Evolutionary conservation across 2,329 filamentous ascomycete species (phyloP).

Genomic region (Colletotrichum sojae): DNA sequence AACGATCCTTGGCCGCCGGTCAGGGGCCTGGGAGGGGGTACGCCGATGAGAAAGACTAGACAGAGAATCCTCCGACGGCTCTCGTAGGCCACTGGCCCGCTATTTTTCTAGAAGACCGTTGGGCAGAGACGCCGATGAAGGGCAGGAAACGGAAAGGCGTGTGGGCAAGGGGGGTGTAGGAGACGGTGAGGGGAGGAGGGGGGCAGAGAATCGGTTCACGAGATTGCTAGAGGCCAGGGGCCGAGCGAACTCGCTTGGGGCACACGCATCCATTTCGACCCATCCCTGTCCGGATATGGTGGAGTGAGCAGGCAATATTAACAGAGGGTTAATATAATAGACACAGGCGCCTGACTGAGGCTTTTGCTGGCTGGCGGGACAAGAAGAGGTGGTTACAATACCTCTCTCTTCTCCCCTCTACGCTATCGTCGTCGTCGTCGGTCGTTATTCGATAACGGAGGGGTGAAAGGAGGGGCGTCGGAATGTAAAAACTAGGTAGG

Average conservation of each 20-base stretch:
- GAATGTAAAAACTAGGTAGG: slow-evolving; percentile 29
- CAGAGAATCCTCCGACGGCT: slow-evolving; percentile 62
- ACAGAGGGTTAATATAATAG: slow-evolving; percentile 41
- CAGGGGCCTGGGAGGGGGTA: slow-evolving; percentile 45
- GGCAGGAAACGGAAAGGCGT: slow-evolving; percentile 57
- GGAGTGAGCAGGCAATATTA: slow-evolving; percentile 40
- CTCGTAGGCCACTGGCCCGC: slow-evolving; percentile 56
- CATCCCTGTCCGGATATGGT: slow-evolving; percentile 40
- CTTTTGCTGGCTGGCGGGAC: slow-evolving; percentile 35
- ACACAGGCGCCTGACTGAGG: slow-evolving; percentile 41
- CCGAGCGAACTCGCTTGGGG: slow-evolving; percentile 52
- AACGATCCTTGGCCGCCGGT: slow-evolving; percentile 21
- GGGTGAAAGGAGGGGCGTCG: slow-evolving; percentile 20
- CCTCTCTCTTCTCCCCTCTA: slow-evolving; percentile 19
- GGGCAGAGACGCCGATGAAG: slow-evolving; percentile 57
- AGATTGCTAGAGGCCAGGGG: slow-evolving; percentile 59
- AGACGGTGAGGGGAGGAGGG: slow-evolving; percentile 41
- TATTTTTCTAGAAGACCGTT: slow-evolving; percentile 63
- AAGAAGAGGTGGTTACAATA: slow-evolving; percentile 13
- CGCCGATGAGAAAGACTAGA: slow-evolving; percentile 58
- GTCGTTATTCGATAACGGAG: slow-evolving; percentile 9
- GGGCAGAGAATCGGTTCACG: slow-evolving; percentile 59
- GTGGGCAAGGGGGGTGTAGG: slow-evolving; percentile 44
- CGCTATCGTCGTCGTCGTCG: too few relatives aligned
- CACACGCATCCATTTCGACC: slow-evolving; percentile 31